A percentile compares a stretch with the other conserved stretches of the same genome.
These are phyloP conservation scores for Yamadazyma paraphyllophila DNA, from an alignment of 805 yeast genomes.

Conservation along the genomic window DNA sequence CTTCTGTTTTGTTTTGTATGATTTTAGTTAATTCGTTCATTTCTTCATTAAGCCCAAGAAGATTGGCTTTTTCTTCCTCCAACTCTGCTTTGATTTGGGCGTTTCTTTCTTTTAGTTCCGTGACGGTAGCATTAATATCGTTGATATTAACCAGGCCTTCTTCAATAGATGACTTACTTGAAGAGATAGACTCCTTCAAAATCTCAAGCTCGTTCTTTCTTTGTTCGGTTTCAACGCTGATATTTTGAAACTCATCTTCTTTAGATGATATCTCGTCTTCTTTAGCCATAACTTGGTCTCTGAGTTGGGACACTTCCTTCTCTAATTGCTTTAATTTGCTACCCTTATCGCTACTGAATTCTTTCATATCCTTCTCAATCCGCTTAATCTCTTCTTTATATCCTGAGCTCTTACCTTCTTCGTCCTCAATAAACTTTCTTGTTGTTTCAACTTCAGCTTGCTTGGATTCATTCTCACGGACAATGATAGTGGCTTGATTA, in stretches of 20 bases:
- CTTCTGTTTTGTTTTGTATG: constrained; percentile 44
- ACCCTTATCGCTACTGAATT: constrained; percentile 76
- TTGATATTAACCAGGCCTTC: constrained; percentile 24
- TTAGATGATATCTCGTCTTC: constrained; percentile 44
- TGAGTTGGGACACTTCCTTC: constrained; percentile 43
- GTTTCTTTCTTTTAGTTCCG: constrained; percentile 20
- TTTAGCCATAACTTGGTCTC: constrained; percentile 33
- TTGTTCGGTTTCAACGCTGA: constrained; percentile 73
- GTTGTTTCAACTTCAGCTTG: constrained; percentile 46
- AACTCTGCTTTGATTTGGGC: constrained; percentile 27
- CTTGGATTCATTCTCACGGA: constrained; percentile 48
- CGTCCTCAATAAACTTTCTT: constrained; percentile 33
- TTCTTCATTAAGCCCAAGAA: constrained; percentile 75
- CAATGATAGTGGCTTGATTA: constrained; percentile 55
- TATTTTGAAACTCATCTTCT: constrained; percentile 56
- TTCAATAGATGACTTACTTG: constrained; percentile 29
- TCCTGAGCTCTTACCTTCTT: constrained; percentile 26
- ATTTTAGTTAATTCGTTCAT: constrained; percentile 54
- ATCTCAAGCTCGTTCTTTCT: constrained; percentile 52
- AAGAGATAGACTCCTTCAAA: constrained; percentile 41
- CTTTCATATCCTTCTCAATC: constrained; percentile 76
- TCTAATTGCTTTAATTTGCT: constrained; percentile 69
- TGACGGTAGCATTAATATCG: constrained; percentile 23
- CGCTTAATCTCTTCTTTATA: constrained; percentile 44
- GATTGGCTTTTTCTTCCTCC: constrained; percentile 55